A percentile compares a stretch with the other conserved stretches of the same genome.
Conservation (phyloP, 768 basidiomycete genomes). For the Pleurotus sapidus region DNA sequence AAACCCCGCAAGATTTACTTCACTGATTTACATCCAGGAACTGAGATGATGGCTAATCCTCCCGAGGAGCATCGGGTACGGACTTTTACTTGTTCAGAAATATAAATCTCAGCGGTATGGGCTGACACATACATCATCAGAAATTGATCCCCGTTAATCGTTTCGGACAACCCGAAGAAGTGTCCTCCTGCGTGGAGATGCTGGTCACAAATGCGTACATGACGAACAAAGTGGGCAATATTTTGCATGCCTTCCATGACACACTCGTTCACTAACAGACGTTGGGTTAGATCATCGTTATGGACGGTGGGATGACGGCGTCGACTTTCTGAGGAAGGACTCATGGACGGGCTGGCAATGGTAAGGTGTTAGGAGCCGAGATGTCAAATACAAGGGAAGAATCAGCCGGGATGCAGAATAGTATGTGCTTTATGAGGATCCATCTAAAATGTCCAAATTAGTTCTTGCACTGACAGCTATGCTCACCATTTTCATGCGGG, state of each 20-base stretch:
- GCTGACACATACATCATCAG: conserved; percentile 18
- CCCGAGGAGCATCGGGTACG: conserved; percentile 29
- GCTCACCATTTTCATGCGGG: too few relatives aligned
- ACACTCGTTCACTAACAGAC: not conserved
- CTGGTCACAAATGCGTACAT: conserved; percentile 50
- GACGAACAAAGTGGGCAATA: conserved; percentile 48
- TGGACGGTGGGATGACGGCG: conserved; percentile 43
- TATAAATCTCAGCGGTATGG: not conserved
- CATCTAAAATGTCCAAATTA: too few relatives aligned
- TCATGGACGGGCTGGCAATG: too few relatives aligned
- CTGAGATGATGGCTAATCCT: conserved; percentile 44
- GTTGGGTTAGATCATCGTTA: conserved; percentile 36
- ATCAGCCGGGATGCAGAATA: too few relatives aligned
- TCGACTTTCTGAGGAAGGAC: conserved; percentile 38
- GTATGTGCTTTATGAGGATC: too few relatives aligned
- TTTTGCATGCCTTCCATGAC: not conserved
- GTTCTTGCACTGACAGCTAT: too few relatives aligned
- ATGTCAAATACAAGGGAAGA: too few relatives aligned
- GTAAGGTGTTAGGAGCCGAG: too few relatives aligned
- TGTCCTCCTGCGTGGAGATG: conserved; percentile 49
- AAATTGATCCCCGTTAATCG: conserved; percentile 47
- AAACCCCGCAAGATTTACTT: too few relatives aligned
- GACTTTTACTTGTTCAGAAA: not conserved
- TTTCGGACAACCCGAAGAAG: conserved; percentile 47
- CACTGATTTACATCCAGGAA: conserved; percentile 26